Conservation (phyloP, 129 eudicot genomes). For the Flaveria brownii region DNA sequence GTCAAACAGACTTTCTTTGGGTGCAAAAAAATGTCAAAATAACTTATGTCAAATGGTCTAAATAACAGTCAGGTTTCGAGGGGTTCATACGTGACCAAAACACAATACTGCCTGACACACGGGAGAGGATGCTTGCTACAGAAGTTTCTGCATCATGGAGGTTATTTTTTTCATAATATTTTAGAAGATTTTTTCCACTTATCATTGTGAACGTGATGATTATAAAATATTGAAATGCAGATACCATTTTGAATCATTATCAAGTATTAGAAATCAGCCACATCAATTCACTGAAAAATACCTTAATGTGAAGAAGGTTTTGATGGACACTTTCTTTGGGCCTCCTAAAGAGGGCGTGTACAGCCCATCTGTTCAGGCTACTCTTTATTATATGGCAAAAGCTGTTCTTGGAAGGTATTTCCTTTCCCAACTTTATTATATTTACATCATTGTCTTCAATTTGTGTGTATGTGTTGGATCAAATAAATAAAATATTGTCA, state of each 20-base stretch:
- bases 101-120: constrained; percentile 89
- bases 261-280: constrained; percentile 53
- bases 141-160: constrained; percentile 94
- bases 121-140: constrained; percentile 94
- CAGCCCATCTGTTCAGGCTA: constrained; percentile 98
- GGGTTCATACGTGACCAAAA: constrained; percentile 84
- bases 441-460: background rate
- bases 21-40: background rate
- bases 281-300: constrained; percentile 65
- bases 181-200: background rate
- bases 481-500: too few relatives aligned
- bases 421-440: background rate
- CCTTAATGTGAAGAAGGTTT: constrained; percentile 60
- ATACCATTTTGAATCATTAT: constrained; percentile 63
- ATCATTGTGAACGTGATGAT: background rate
- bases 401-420: constrained; percentile 78
- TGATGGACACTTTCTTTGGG: constrained; percentile 81
- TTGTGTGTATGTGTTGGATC: background rate
- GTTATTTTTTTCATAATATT: constrained; percentile 29
- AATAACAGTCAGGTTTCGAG: constrained; percentile 91
- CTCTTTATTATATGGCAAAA: constrained; percentile 88
- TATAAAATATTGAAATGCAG: constrained; percentile 47
- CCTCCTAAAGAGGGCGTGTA: constrained; percentile 83
- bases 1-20: background rate
- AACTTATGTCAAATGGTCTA: constrained; percentile 23